Percentiles rank a stretch among this genome's conserved stretches.
Conservation (phyloP, 305 asterid species). For the Fraxinus angustifolia region DNA sequence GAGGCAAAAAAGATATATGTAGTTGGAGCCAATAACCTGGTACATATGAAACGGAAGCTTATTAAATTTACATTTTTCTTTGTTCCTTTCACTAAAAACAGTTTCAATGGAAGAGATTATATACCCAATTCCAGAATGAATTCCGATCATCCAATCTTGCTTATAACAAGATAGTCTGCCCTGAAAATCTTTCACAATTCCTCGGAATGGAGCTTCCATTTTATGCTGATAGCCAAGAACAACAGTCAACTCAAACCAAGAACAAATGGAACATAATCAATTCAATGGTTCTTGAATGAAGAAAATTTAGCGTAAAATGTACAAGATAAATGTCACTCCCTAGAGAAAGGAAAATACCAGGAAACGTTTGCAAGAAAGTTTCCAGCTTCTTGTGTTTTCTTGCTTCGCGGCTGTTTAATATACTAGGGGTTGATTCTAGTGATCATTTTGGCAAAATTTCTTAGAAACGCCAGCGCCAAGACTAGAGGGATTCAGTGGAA, state of each 20-base stretch:
- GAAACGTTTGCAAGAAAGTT: neutral
- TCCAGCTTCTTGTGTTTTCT: neutral
- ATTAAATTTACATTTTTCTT: neutral
- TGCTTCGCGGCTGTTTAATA: neutral
- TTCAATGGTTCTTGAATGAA: neutral
- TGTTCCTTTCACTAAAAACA: neutral
- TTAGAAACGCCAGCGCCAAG: neutral
- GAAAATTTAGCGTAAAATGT: neutral
- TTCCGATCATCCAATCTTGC: constrained; percentile 53
- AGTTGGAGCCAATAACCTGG: constrained; percentile 79
- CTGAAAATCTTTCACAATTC: constrained; percentile 33
- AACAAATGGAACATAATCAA: neutral
- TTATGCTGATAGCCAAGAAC: neutral
- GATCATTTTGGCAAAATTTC: neutral
- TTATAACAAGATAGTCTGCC: constrained; percentile 50
- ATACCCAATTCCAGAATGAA: constrained; percentile 46
- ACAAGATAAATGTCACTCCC: neutral
- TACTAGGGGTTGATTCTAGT: neutral
- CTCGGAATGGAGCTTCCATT: constrained; percentile 41
- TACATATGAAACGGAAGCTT: neutral
- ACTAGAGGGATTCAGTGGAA: neutral
- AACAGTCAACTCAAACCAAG: neutral
- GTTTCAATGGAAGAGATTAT: neutral
- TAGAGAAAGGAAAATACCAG: neutral
- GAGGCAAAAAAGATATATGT: constrained; percentile 79